phyloP scores from a whole-genome alignment of 805 yeast species.

The Kuraishia ogatae region DNA sequence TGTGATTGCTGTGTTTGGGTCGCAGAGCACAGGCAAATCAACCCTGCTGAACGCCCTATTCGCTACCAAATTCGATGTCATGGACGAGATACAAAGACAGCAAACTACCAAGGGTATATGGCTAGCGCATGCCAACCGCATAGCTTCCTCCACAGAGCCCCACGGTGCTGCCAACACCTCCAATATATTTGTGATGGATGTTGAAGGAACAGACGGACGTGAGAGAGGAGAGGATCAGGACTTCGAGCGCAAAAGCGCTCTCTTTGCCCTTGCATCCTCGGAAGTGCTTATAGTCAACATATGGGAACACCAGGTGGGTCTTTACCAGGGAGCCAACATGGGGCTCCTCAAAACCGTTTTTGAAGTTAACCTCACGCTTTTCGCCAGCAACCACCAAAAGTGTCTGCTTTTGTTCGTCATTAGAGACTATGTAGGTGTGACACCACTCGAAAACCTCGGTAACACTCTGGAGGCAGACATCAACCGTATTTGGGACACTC shows the following conservation, averaged over 20 bases:
- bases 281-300: conserved; percentile 86
- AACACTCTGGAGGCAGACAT: conserved; percentile 65
- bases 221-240: conserved; percentile 98
- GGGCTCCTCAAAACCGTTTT: conserved; percentile 91
- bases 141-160: conserved; percentile 17
- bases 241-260: conserved; percentile 92
- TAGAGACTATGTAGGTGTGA: conserved; percentile 83
- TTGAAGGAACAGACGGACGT: conserved; percentile 98
- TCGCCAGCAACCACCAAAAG: conserved; percentile 52
- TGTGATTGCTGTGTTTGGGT: conserved; percentile 91
- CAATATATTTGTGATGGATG: conserved; percentile 77
- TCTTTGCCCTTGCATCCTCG: conserved; percentile 87
- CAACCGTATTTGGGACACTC: conserved; percentile 65
- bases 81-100: conserved; percentile 79
- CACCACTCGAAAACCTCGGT: conserved; percentile 69
- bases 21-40: conserved; percentile 95
- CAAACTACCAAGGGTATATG: conserved; percentile 89
- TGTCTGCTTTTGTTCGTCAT: conserved; percentile 78
- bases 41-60: conserved; percentile 82
- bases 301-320: conserved; percentile 96
- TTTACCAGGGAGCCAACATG: conserved; percentile 97
- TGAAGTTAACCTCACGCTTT: conserved; percentile 85
- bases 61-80: conserved; percentile 83
- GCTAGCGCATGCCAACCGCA: conserved; percentile 50
- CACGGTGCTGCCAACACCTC: conserved; percentile 7